Percentiles rank a stretch among this genome's conserved stretches.
phyloP scores from a whole-genome alignment of 1,139 yeast species.

The Protomyces macrosporus region DNA sequence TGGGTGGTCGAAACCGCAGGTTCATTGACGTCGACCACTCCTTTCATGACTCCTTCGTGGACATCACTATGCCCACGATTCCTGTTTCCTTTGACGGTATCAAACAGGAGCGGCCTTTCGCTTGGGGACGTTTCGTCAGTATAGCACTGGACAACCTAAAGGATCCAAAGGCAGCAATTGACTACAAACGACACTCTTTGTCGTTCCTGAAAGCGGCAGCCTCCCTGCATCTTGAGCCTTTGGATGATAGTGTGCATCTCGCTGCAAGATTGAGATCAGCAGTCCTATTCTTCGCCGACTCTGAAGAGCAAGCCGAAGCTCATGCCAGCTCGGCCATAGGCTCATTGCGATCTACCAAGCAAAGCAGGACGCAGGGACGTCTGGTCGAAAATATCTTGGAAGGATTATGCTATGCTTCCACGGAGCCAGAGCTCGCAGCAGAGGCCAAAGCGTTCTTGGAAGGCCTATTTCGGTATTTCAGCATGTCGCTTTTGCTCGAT shows the following conservation, averaged over 20 bases:
- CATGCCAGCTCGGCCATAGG: slow-evolving; percentile 50
- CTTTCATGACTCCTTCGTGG: slow-evolving; percentile 61
- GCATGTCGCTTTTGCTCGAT: slow-evolving; percentile 68
- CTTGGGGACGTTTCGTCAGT: slow-evolving; percentile 16
- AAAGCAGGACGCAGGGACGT: not conserved
- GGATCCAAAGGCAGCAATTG: slow-evolving; percentile 59
- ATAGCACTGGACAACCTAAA: slow-evolving; percentile 44
- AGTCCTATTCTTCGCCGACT: not conserved
- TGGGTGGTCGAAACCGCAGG: slow-evolving; percentile 92
- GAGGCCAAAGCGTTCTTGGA: slow-evolving; percentile 61
- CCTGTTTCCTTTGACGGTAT: slow-evolving; percentile 44
- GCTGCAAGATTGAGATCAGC: slow-evolving; percentile 45
- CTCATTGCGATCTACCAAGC: slow-evolving; percentile 7
- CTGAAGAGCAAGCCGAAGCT: slow-evolving; percentile 42
- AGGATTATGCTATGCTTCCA: slow-evolving; percentile 65
- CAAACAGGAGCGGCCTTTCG: slow-evolving; percentile 17
- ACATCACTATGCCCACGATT: slow-evolving; percentile 50
- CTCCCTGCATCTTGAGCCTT: slow-evolving; percentile 62
- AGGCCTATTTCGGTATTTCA: slow-evolving; percentile 71
- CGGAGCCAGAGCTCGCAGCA: slow-evolving; percentile 66
- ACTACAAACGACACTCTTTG: slow-evolving; percentile 73
- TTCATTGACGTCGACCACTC: slow-evolving; percentile 70
- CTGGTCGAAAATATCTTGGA: not conserved
- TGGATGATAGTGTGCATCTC: slow-evolving; percentile 57
- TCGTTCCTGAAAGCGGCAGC: slow-evolving; percentile 62